These are phyloP conservation scores for Galeopsis tetrahit DNA, from an alignment of 257 asterid genomes.

Conservation along the genomic window DNA sequence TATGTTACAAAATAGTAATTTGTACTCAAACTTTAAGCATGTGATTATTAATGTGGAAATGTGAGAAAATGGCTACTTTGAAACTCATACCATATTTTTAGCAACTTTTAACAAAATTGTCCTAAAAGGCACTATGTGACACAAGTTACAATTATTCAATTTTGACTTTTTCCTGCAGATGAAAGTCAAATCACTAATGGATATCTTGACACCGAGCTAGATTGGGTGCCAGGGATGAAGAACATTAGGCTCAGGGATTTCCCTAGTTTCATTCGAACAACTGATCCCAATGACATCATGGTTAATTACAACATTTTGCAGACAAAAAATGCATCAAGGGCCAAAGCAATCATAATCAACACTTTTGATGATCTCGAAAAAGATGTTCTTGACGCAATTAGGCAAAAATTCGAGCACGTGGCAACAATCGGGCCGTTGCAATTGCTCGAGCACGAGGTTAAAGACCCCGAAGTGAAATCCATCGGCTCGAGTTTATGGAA, in stretches of 20 bases:
- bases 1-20: too few relatives aligned
- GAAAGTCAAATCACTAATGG: slow-evolving; percentile 56
- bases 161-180: slow-evolving; percentile 36
- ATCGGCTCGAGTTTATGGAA: slow-evolving; percentile 65
- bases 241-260: slow-evolving; percentile 60
- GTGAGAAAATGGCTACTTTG: too few relatives aligned
- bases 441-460: slow-evolving; percentile 39
- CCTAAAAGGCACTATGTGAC: not conserved
- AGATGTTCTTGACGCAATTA: slow-evolving; percentile 52
- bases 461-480: slow-evolving; percentile 25
- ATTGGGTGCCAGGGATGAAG: slow-evolving; percentile 72
- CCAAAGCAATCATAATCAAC: slow-evolving; percentile 54
- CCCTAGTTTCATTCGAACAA: slow-evolving; percentile 64
- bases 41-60: too few relatives aligned
- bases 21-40: too few relatives aligned
- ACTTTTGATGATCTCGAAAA: slow-evolving; percentile 60
- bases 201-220: slow-evolving; percentile 48
- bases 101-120: too few relatives aligned
- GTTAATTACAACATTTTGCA: slow-evolving; percentile 53
- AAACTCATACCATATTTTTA: not conserved
- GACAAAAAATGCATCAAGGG: slow-evolving; percentile 48
- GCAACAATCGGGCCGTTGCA: slow-evolving; percentile 67
- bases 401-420: slow-evolving; percentile 41
- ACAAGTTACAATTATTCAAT: not conserved
- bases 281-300: slow-evolving; percentile 63